These are phyloP conservation scores for Maudiozyma serrabonitensis DNA, from an alignment of 805 yeast genomes.

Conservation along the genomic window DNA sequence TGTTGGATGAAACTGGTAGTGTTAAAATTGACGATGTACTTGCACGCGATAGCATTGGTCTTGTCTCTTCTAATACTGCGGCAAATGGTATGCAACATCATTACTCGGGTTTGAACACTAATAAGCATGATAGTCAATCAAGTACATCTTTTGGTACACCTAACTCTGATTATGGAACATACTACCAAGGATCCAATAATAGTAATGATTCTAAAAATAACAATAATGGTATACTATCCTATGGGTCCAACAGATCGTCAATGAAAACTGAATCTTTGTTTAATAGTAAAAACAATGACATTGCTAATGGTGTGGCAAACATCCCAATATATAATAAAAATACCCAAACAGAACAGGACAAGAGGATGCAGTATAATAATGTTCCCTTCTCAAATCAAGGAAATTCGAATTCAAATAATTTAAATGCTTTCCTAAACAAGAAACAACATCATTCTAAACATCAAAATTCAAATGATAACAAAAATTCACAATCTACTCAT, in stretches of 20 bases:
- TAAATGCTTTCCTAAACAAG: not conserved
- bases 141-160: not conserved
- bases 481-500: not conserved
- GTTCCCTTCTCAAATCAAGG: not conserved
- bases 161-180: not conserved
- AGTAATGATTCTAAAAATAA: not conserved
- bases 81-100: not conserved
- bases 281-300: not conserved
- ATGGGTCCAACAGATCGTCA: not conserved
- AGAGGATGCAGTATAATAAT: not conserved
- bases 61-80: not conserved
- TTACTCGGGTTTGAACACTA: not conserved
- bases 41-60: not conserved
- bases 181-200: not conserved
- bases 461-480: not conserved
- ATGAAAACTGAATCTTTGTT: not conserved
- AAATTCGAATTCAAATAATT: not conserved
- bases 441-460: not conserved
- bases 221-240: not conserved
- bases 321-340: no score
- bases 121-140: not conserved
- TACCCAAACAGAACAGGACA: not conserved
- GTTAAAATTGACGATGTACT: conserved; percentile 23
- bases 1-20: conserved; percentile 78
- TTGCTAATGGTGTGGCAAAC: no score